Evolutionary conservation across 805 yeast species (phyloP).

Genomic region (Candida sphagnicola): DNA sequence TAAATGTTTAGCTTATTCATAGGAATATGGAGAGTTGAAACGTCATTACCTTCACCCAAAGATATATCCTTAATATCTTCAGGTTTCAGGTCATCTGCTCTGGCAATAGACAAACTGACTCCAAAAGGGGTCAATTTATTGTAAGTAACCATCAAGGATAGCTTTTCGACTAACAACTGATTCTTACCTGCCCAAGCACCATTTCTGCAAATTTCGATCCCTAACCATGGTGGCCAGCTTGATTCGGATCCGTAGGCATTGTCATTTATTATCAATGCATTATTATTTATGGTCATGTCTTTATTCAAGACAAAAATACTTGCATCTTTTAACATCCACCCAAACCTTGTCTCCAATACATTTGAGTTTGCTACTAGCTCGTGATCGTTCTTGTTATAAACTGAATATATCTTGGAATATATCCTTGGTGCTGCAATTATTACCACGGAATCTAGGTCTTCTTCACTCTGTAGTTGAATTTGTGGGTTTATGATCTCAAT

Average conservation of each 20-base stretch:
- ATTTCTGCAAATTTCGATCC: constrained; percentile 55
- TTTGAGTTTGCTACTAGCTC: constrained; percentile 31
- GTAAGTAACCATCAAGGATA: constrained; percentile 58
- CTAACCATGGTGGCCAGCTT: constrained; percentile 91
- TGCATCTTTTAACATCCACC: constrained; percentile 64
- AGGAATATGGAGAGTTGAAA: constrained; percentile 1
- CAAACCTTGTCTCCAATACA: constrained; percentile 60
- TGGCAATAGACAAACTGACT: constrained; percentile 6
- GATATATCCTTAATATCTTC: constrained; percentile 2
- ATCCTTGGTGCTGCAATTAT: constrained; percentile 72
- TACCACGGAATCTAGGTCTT: constrained; percentile 49
- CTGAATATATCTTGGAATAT: constrained; percentile 63
- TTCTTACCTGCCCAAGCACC: constrained; percentile 41
- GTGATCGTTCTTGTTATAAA: constrained; percentile 39
- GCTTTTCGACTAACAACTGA: constrained; percentile 57
- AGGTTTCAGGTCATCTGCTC: constrained; percentile 5
- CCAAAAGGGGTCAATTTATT: constrained; percentile 40
- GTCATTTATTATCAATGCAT: constrained; percentile 17
- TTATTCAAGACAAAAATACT: constrained; percentile 66
- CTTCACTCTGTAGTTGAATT: constrained; percentile 39
- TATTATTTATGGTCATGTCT: constrained; percentile 28
- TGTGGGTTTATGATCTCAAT: constrained; percentile 41
- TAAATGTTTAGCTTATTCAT: constrained; percentile 52
- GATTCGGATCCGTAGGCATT: constrained; percentile 56
- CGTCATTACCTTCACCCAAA: constrained; percentile 1